Conservation (phyloP, 1,139 yeast genomes). For the Ogataea hybrid region DNA sequence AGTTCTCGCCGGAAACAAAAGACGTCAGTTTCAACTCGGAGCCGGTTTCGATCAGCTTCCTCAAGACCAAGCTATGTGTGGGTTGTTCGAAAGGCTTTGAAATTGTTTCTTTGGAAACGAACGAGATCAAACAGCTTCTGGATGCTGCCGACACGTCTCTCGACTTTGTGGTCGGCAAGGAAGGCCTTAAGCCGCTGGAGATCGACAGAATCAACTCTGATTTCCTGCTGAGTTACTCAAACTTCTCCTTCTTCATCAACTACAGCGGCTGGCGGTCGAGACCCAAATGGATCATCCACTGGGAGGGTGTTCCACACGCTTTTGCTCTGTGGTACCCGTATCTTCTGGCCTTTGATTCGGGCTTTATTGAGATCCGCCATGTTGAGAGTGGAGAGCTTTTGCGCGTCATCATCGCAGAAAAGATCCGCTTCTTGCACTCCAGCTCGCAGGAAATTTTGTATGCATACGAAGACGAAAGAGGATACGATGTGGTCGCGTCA, state of each 20-base stretch:
- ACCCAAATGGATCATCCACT: constrained; percentile 89
- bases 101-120: constrained; percentile 79
- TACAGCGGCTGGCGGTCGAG: constrained; percentile 96
- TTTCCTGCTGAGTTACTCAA: constrained; percentile 83
- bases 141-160: constrained; percentile 97
- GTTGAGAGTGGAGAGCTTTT: constrained; percentile 84
- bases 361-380: constrained; percentile 88
- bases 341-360: constrained; percentile 83
- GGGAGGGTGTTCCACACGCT: constrained; percentile 96
- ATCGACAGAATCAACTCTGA: constrained; percentile 88
- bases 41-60: too few relatives aligned
- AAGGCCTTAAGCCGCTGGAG: constrained; percentile 83
- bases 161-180: constrained; percentile 90
- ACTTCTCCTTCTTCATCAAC: constrained; percentile 91
- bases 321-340: constrained; percentile 95
- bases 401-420: too few relatives aligned
- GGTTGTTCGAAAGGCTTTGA: constrained; percentile 97
- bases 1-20: too few relatives aligned
- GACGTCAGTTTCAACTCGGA: too few relatives aligned
- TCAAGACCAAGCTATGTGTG: too few relatives aligned
- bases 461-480: too few relatives aligned
- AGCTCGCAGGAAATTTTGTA: too few relatives aligned
- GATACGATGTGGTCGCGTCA: too few relatives aligned
- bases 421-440: too few relatives aligned
- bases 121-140: constrained; percentile 70